These are phyloP conservation scores for Luzula sylvatica DNA, from an alignment of 176 grass and related monocot species.

Conservation along the genomic window DNA sequence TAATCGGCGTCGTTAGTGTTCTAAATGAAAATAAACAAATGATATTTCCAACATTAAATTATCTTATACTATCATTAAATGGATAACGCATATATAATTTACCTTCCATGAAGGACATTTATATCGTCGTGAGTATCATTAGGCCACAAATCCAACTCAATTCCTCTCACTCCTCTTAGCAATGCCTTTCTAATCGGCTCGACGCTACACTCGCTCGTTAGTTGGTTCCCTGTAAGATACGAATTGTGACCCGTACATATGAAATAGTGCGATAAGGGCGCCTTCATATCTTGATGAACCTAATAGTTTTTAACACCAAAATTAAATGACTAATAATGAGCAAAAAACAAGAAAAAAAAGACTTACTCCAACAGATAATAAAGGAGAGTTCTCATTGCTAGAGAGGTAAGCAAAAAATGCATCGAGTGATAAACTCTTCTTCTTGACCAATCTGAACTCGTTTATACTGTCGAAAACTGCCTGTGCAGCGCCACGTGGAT, in stretches of 20 bases:
- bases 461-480: slow-evolving; percentile 32
- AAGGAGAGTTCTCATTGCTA: slow-evolving; percentile 48
- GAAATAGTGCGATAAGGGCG: slow-evolving; percentile 77
- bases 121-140: slow-evolving; percentile 41
- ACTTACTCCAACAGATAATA: slow-evolving; percentile 26
- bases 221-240: slow-evolving; percentile 83
- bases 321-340: neutral
- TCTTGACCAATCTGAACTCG: slow-evolving; percentile 48
- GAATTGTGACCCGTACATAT: slow-evolving; percentile 97
- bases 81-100: neutral
- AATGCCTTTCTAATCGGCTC: slow-evolving; percentile 63
- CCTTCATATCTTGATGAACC: slow-evolving; percentile 46
- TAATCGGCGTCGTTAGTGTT: slow-evolving; percentile 60
- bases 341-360: neutral
- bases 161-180: slow-evolving; percentile 52
- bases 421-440: slow-evolving; percentile 38
- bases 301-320: neutral
- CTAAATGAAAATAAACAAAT: slow-evolving; percentile 20
- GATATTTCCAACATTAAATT: too few relatives aligned
- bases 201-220: slow-evolving; percentile 70
- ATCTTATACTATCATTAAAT: neutral
- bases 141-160: slow-evolving; percentile 95
- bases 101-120: slow-evolving; percentile 66
- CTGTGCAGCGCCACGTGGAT: slow-evolving; percentile 16
- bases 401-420: slow-evolving; percentile 50